Percentiles rank a stretch among this genome's conserved stretches.
phyloP scores from a whole-genome alignment of 108 stramenopile species.

The Skeletonema potamos region DNA sequence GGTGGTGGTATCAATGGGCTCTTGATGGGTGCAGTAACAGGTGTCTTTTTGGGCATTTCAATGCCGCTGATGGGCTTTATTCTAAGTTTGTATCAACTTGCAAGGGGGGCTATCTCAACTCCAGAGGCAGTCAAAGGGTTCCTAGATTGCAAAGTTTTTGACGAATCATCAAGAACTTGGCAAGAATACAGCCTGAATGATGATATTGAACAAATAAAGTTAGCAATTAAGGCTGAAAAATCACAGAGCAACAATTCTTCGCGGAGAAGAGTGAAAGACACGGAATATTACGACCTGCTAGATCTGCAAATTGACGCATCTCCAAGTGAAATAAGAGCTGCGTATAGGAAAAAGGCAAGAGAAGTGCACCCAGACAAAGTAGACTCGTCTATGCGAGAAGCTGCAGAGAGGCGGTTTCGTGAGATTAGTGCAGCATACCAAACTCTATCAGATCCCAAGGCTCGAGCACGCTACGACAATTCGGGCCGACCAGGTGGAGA shows the following conservation, averaged over 20 bases:
- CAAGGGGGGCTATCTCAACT: slow-evolving; percentile 16
- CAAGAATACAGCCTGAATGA: slow-evolving; percentile 34
- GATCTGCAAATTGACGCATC: slow-evolving; percentile 33
- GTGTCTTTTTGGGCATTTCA: slow-evolving; percentile 6
- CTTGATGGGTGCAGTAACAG: slow-evolving; percentile 6
- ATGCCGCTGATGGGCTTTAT: slow-evolving; percentile 14
- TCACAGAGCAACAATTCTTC: not conserved
- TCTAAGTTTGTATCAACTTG: slow-evolving; percentile 19
- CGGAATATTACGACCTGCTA: slow-evolving; percentile 49
- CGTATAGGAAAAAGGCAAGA: slow-evolving; percentile 59
- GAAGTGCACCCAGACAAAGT: slow-evolving; percentile 79
- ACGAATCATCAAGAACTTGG: slow-evolving; percentile 20
- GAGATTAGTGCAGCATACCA: slow-evolving; percentile 51
- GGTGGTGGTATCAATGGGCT: slow-evolving; percentile 2
- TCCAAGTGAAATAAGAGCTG: slow-evolving; percentile 52
- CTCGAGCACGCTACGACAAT: slow-evolving; percentile 36
- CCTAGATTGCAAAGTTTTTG: slow-evolving; percentile 27
- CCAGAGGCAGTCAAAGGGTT: slow-evolving; percentile 31
- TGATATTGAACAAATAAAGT: slow-evolving; percentile 18
- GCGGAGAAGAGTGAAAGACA: slow-evolving; percentile 22
- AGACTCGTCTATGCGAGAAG: slow-evolving; percentile 20
- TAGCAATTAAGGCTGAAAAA: slow-evolving; percentile 21
- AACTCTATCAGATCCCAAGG: slow-evolving; percentile 39
- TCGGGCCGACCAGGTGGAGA: slow-evolving; percentile 29
- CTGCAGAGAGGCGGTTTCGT: slow-evolving; percentile 35